Percentiles rank a stretch among this genome's conserved stretches.
phyloP scores from a whole-genome alignment of 1,284 basidiomycete genomes.

The Tylopilus sp. region DNA sequence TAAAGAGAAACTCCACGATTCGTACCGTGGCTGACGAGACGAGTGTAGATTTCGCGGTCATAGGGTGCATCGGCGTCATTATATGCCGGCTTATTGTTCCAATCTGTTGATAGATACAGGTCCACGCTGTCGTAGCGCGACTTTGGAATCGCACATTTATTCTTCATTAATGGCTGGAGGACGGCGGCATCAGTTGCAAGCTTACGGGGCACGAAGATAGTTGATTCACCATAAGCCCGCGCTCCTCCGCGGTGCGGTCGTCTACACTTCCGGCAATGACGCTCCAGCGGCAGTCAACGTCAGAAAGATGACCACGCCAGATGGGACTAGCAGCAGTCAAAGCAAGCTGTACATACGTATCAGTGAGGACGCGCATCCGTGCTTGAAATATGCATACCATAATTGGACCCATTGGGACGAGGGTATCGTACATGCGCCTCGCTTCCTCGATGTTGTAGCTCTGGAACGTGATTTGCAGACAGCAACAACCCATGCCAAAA shows the following conservation, averaged over 20 bases:
- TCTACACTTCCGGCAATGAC: constrained; percentile 97
- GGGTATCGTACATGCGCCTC: constrained; percentile 88
- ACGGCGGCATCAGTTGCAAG: constrained; percentile 7
- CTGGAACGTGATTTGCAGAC: constrained; percentile 97
- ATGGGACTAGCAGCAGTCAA: constrained; percentile 92
- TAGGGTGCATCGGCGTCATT: constrained; percentile 87
- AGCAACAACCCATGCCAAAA: constrained; percentile 99
- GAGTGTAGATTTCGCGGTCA: constrained; percentile 69
- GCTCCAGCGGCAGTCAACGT: constrained; percentile 98
- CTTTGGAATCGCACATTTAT: constrained; percentile 83
- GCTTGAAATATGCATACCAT: constrained; percentile 57
- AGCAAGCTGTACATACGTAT: constrained; percentile 61
- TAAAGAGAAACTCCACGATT: background rate
- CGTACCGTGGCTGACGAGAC: constrained; percentile 69
- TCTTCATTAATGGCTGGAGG: constrained; percentile 69
- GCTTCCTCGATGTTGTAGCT: constrained; percentile 92
- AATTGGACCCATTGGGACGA: constrained; percentile 92
- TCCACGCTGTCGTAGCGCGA: constrained; percentile 97
- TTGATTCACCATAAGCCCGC: constrained; percentile 70
- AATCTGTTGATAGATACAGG: constrained; percentile 86
- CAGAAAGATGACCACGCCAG: constrained; percentile 92
- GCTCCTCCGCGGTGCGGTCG: constrained; percentile 93
- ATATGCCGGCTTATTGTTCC: constrained; percentile 87
- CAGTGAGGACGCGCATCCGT: background rate
- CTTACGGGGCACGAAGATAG: background rate